These are phyloP conservation scores for Ceratobasidium theobromae DNA, from an alignment of 1,284 basidiomycete genomes.

Conservation along the genomic window DNA sequence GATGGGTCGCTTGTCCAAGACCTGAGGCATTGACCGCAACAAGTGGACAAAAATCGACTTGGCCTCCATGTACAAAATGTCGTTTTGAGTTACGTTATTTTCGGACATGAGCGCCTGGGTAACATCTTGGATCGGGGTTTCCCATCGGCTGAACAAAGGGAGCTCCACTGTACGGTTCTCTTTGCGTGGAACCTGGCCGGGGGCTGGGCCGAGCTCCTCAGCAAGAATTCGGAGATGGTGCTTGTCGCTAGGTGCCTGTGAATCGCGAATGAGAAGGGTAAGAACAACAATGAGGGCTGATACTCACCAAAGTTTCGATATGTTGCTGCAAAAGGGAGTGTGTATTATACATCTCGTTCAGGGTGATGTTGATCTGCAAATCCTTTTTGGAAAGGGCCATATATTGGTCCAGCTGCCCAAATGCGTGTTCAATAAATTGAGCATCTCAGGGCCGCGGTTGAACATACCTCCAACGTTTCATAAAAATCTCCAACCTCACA, in stretches of 20 bases:
- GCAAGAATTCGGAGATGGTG: constrained; percentile 95
- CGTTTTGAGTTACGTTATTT: constrained; percentile 94
- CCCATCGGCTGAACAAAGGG: constrained; percentile 95
- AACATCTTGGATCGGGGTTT: constrained; percentile 97
- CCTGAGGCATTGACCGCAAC: constrained; percentile 88
- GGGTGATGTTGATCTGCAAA: constrained; percentile 95
- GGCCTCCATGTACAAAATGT: constrained; percentile 99
- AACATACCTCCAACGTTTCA: constrained; percentile 89
- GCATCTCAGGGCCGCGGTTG: background rate
- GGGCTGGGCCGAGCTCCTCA: constrained; percentile 92
- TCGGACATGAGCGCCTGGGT: constrained; percentile 89
- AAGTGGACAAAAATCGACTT: constrained; percentile 99
- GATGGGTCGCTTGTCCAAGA: constrained; percentile 83
- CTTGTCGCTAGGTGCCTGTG: constrained; percentile 92
- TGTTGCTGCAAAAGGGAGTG: constrained; percentile 94
- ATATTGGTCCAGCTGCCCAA: constrained; percentile 92
- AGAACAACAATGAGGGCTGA: background rate
- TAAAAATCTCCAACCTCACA: constrained; percentile 99
- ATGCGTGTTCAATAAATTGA: constrained; percentile 26
- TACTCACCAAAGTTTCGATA: constrained; percentile 85
- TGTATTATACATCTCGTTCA: constrained; percentile 98
- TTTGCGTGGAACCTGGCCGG: constrained; percentile 92
- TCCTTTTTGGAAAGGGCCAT: constrained; percentile 99
- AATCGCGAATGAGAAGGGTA: constrained; percentile 24
- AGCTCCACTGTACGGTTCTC: constrained; percentile 95